Evolutionary conservation across 257 asterid genomes (phyloP), one percentile per base, ranked within the genome.

Genomic region (Solanum acaule): DNA sequence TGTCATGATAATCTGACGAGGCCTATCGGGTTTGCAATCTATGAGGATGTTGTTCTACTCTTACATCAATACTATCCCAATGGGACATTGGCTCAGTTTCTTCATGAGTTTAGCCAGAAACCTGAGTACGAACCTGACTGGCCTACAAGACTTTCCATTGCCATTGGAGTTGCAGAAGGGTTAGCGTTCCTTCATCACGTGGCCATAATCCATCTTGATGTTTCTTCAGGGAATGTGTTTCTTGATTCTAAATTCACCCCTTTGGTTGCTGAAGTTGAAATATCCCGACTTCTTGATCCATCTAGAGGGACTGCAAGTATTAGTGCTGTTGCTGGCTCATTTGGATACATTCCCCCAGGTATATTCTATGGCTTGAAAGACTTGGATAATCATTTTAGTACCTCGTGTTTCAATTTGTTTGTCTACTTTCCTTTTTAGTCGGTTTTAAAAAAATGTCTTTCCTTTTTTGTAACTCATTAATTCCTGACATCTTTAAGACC

Each of bases 301-400:
- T 96, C 96, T n/a, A 90, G 99, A 90, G 99, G 99, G 75, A 94
- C 99, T 1, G 99, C 98, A 23, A 97, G 99, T 70, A 96, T 97
- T 89, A 97, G 99, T 61, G 99, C 99, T 16, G 98, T 97, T 87
- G 99, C 99, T 35, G 99, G 99, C 77, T 97, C 99, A 23, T 97
- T 97, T 83, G 99, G 99, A 68, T 97, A 97, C 87, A 97, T 97
- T 89, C 99, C 99, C 76, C 99, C 99, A 91, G 99, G 99, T 97
- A 93, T 29, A 93, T 20, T 13, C 61, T 29, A 29, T 46, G 78
- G 22, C 77, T 71, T 31, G 59, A 49, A 71, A 84, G 65, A 61
- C 35, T 16, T 56, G 6, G 46, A 14, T 44, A 6, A 82, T 82
- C 67, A 31, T 18, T 18, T 79, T 31, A 59, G 2, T 59, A 20